Conservation (phyloP, 306 rosid species). For the Fagus crenata region DNA sequence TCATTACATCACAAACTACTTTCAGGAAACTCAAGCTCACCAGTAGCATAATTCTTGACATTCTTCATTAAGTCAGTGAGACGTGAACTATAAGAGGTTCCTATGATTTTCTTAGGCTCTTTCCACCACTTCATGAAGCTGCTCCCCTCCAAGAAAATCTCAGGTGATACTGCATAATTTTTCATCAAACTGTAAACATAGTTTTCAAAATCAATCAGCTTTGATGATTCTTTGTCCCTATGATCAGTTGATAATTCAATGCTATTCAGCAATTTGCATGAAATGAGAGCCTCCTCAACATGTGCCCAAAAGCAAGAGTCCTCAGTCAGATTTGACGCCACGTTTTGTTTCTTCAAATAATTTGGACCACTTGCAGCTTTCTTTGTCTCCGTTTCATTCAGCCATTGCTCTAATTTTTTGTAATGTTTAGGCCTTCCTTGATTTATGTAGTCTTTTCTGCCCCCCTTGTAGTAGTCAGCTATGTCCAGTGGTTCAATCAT, state of each 20-base stretch:
- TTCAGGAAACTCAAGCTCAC: background rate
- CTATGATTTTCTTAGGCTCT: constrained; percentile 31
- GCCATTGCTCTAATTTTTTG: constrained; percentile 46
- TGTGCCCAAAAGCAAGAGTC: constrained; percentile 79
- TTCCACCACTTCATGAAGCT: constrained; percentile 77
- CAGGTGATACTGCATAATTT: constrained; percentile 50
- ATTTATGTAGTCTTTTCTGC: constrained; percentile 8
- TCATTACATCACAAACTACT: background rate
- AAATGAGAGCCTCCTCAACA: constrained; percentile 61
- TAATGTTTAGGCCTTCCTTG: constrained; percentile 42
- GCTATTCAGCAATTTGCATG: constrained; percentile 13
- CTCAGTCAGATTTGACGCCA: constrained; percentile 40
- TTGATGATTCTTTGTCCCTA: background rate
- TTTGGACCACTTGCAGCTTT: background rate
- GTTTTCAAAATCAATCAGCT: constrained; percentile 43
- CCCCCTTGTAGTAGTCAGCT: constrained; percentile 41
- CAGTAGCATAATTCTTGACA: constrained; percentile 27
- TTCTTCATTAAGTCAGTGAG: constrained; percentile 41
- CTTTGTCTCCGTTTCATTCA: background rate
- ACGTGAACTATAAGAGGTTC: background rate
- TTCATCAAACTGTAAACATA: constrained; percentile 42
- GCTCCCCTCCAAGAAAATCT: constrained; percentile 54
- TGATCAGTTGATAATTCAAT: background rate
- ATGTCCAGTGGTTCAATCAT: constrained; percentile 72
- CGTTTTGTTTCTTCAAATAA: constrained; percentile 10